Conservation (phyloP, 176 grass and related monocot genomes). For the barley (Hordeum vulgare) region DNA sequence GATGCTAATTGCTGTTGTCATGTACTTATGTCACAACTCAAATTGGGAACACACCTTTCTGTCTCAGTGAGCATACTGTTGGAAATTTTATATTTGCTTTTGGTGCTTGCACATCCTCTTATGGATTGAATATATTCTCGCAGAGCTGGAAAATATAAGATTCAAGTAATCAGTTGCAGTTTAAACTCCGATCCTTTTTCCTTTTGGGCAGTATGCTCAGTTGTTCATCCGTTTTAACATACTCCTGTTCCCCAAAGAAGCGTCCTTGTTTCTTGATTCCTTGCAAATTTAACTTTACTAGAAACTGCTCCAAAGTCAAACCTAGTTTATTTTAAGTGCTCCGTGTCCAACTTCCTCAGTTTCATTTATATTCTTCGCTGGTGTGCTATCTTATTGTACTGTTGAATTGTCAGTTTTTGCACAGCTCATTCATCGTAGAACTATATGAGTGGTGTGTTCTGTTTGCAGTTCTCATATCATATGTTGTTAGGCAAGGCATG, state of each 20-base stretch:
- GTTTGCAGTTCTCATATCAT: neutral
- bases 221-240: neutral
- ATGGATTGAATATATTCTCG: neutral
- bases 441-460: neutral
- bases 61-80: neutral
- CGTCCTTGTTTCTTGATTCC: neutral
- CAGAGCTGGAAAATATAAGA: neutral
- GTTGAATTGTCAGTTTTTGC: neutral
- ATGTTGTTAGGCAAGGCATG: neutral
- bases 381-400: neutral
- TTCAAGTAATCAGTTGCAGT: neutral
- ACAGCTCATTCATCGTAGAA: neutral
- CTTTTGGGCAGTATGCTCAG: neutral
- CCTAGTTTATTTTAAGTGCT: slow-evolving; percentile 5
- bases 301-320: neutral
- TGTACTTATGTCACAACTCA: slow-evolving; percentile 13
- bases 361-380: neutral
- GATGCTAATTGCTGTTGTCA: neutral
- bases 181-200: neutral
- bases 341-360: neutral
- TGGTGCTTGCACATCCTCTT: neutral
- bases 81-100: neutral
- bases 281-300: neutral
- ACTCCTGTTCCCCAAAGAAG: neutral
- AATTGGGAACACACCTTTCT: neutral